Percentiles rank a stretch among this genome's conserved stretches.
phyloP scores from a whole-genome alignment of 176 grass and related monocot genomes.

The Otatea glauca region DNA sequence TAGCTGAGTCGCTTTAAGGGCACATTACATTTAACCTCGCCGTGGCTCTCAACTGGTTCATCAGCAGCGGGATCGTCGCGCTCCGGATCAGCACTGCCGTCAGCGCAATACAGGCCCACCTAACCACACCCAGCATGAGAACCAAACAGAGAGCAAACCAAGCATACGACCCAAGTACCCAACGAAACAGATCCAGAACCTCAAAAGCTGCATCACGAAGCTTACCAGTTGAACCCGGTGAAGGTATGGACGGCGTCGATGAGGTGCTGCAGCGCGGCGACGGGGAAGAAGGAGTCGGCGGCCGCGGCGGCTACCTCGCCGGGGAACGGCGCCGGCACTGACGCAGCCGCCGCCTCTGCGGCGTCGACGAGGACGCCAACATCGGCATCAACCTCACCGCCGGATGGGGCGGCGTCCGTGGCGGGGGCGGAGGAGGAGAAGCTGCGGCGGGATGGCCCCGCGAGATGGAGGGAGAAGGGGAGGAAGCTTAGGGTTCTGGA shows the following conservation, averaged over 20 bases:
- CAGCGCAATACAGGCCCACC: conserved; percentile 88
- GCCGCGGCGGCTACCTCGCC: conserved; percentile 94
- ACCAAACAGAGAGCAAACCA: conserved; percentile 24
- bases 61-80: conserved; percentile 63
- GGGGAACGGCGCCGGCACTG: conserved; percentile 66
- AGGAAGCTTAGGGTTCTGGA: conserved; percentile 34
- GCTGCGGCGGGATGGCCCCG: conserved; percentile 26
- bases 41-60: conserved; percentile 71
- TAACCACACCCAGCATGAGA: conserved; percentile 47
- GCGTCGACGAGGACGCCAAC: conserved; percentile 49
- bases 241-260: conserved; percentile 75
- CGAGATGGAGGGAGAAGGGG: conserved; percentile 42
- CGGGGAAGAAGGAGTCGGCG: conserved; percentile 63
- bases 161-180: conserved; percentile 13
- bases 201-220: neutral
- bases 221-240: conserved; percentile 86
- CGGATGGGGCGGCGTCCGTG: neutral
- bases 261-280: conserved; percentile 82
- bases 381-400: conserved; percentile 49
- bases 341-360: conserved; percentile 37
- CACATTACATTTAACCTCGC: conserved; percentile 68
- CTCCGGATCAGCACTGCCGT: conserved; percentile 80
- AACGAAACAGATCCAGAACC: conserved; percentile 33
- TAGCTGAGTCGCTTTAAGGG: conserved; percentile 20
- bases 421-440: conserved; percentile 47